Conservation (phyloP, 257 asterid genomes). For the Thymus quinquecostatus region DNA sequence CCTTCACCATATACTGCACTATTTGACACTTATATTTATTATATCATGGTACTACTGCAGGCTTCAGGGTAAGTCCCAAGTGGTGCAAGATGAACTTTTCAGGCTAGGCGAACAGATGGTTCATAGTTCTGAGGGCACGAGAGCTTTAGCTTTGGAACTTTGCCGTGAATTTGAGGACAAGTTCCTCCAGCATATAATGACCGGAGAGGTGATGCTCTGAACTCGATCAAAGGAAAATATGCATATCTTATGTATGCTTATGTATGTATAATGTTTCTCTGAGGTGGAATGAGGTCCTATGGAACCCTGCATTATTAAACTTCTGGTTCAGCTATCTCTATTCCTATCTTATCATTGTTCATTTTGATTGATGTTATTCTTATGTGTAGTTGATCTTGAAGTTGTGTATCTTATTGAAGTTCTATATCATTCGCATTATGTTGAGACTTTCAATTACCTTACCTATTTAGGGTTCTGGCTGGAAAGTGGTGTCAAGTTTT, state of each 20-base stretch:
- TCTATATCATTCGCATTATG: conserved; percentile 24
- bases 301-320: neutral
- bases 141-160: conserved; percentile 95
- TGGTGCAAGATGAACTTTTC: conserved; percentile 91
- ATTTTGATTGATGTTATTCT: conserved; percentile 12
- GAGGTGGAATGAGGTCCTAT: conserved; percentile 19
- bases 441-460: conserved; percentile 25
- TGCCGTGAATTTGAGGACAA: conserved; percentile 99
- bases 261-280: too few relatives aligned
- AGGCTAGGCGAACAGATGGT: conserved; percentile 97
- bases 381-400: conserved; percentile 6
- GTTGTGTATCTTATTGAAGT: conserved; percentile 18
- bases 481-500: conserved; percentile 98
- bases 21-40: conserved; percentile 25
- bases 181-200: conserved; percentile 91
- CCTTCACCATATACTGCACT: conserved; percentile 1
- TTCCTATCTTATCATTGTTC: conserved; percentile 5
- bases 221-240: neutral
- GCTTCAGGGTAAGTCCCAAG: conserved; percentile 95
- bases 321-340: conserved; percentile 7
- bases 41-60: conserved; percentile 47
- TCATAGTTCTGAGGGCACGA: conserved; percentile 87
- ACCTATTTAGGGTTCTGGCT: conserved; percentile 81
- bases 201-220: conserved; percentile 75
- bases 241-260: neutral